These are phyloP conservation scores for Hura crepitans DNA, from an alignment of 441 rosid genomes.

Conservation along the genomic window DNA sequence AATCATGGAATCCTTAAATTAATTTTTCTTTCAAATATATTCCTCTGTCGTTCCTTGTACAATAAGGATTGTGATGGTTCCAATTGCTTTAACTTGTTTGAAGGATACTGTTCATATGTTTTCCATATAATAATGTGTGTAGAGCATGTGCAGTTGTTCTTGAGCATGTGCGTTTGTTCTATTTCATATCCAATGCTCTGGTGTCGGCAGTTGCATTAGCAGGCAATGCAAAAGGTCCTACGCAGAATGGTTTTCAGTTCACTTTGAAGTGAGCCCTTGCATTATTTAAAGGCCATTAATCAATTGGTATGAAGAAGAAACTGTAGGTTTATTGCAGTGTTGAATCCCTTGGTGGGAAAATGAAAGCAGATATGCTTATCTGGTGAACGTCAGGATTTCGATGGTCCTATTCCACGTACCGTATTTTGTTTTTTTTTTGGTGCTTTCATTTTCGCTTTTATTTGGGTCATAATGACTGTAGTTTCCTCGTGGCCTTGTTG, in stretches of 20 bases:
- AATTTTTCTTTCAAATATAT: not conserved
- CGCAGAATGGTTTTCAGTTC: not conserved
- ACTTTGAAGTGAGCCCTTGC: constrained; percentile 7
- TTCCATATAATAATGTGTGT: constrained; percentile 13
- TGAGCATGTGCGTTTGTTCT: constrained; percentile 30
- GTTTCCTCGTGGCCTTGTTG: not conserved
- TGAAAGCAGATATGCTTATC: not conserved
- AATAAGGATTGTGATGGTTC: constrained; percentile 1
- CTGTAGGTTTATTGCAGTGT: not conserved
- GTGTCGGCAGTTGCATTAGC: constrained; percentile 31
- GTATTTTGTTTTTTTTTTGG: not conserved
- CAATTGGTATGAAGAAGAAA: not conserved
- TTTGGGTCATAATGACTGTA: not conserved
- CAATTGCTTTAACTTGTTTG: not conserved
- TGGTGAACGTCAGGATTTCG: not conserved
- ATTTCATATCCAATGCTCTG: constrained; percentile 16
- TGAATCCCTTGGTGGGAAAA: not conserved
- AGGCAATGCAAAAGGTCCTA: constrained; percentile 24
- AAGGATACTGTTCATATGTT: constrained; percentile 1
- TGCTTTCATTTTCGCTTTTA: not conserved
- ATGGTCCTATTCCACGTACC: not conserved
- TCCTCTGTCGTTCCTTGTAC: not conserved
- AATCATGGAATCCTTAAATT: not conserved
- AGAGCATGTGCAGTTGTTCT: constrained; percentile 42
- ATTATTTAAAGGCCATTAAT: not conserved